Evolutionary conservation across 2,329 filamentous ascomycete species (phyloP).

Genomic region (Piedraia hortae): DNA sequence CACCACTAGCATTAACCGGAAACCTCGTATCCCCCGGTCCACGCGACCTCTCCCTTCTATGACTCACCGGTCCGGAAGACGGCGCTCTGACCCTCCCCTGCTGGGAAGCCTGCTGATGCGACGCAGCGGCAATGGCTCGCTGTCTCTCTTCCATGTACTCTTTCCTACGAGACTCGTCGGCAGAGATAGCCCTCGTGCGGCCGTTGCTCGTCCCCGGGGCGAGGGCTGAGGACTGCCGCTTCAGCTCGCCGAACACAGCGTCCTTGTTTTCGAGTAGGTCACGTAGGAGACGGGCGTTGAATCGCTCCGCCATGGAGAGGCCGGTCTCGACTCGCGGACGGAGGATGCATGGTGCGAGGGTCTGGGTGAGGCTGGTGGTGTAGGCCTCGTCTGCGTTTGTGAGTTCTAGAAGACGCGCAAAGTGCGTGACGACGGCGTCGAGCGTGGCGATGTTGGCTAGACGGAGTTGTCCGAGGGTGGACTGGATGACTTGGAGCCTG

Average conservation of each 20-base stretch:
- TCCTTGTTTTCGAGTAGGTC: conserved; percentile 89
- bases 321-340: conserved; percentile 68
- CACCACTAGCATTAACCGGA: conserved; percentile 33
- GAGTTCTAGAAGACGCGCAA: conserved; percentile 83
- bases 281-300: conserved; percentile 66
- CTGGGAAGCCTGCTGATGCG: conserved; percentile 6
- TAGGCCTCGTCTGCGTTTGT: conserved; percentile 88
- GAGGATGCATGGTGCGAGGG: conserved; percentile 61
- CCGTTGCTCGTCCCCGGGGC: conserved; percentile 28
- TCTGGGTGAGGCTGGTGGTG: conserved; percentile 41
- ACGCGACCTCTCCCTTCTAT: conserved; percentile 58
- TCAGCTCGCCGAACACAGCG: conserved; percentile 81
- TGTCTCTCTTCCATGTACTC: conserved; percentile 85
- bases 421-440: conserved; percentile 93
- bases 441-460: conserved; percentile 97
- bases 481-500: conserved; percentile 74
- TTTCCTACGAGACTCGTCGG: conserved; percentile 82
- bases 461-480: conserved; percentile 77
- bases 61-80: conserved; percentile 20
- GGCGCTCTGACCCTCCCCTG: conserved; percentile 17
- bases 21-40: conserved; percentile 43
- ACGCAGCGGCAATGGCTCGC: conserved; percentile 37
- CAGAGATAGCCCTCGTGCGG: conserved; percentile 58
- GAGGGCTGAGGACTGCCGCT: conserved; percentile 58
- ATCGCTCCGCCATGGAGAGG: conserved; percentile 84